These are phyloP conservation scores for Leccinum uliginosum DNA, from an alignment of 768 basidiomycete genomes.

Conservation along the genomic window DNA sequence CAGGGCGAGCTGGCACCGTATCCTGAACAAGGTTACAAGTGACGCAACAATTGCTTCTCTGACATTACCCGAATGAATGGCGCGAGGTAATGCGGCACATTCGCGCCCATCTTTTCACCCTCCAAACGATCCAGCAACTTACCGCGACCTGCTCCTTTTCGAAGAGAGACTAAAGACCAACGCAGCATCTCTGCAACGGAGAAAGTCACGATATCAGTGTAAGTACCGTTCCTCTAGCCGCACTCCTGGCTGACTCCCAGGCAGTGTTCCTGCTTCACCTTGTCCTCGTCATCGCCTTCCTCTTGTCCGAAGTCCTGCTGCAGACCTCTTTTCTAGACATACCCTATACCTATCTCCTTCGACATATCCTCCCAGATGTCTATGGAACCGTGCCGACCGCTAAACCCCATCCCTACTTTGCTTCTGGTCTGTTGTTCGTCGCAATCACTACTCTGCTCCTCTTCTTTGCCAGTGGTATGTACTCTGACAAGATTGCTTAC, in stretches of 20 bases:
- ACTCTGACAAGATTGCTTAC: conserved; percentile 92
- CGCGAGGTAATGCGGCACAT: conserved; percentile 20
- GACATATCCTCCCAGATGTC: conserved; percentile 47
- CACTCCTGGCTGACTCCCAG: conserved; percentile 13
- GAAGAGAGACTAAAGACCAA: conserved; percentile 97
- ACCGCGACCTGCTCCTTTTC: conserved; percentile 84
- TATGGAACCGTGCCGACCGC: conserved; percentile 39
- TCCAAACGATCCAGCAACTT: conserved; percentile 72
- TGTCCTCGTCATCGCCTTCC: conserved; percentile 60
- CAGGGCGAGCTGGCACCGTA: neutral
- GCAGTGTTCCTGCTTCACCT: conserved; percentile 76
- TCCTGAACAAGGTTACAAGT: neutral
- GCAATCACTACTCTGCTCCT: conserved; percentile 85
- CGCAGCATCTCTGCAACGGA: conserved; percentile 70
- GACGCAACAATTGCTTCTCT: neutral
- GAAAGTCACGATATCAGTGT: conserved; percentile 85
- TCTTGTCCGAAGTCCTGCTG: conserved; percentile 72
- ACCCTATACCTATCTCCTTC: conserved; percentile 53
- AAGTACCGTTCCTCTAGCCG: conserved; percentile 27
- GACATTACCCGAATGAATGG: conserved; percentile 17
- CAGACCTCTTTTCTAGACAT: conserved; percentile 62
- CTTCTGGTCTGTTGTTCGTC: conserved; percentile 79
- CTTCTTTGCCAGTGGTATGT: conserved; percentile 97
- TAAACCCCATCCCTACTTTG: conserved; percentile 66
- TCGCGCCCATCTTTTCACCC: conserved; percentile 47